Conservation (phyloP, 495 filamentous ascomycete species). For the Apiosordaria backusii region DNA sequence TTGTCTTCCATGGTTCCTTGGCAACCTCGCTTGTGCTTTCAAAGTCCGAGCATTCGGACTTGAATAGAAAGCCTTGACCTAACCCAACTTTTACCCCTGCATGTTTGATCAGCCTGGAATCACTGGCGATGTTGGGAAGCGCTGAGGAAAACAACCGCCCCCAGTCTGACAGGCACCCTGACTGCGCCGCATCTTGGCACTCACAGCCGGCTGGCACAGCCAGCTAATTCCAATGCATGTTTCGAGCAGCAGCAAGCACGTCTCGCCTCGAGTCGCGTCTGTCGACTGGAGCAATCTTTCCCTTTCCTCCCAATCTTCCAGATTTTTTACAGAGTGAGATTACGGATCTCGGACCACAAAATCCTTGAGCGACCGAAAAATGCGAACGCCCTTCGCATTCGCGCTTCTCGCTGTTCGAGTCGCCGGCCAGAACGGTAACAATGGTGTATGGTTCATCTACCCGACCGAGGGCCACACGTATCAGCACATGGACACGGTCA, state of each 20-base stretch:
- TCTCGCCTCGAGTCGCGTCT: not conserved
- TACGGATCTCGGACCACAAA: too few relatives aligned
- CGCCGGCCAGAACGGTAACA: not conserved
- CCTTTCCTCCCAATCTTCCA: not conserved
- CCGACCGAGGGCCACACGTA: not conserved
- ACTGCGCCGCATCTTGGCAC: not conserved
- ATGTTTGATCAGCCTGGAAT: not conserved
- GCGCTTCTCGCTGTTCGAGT: not conserved
- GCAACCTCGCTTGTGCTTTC: too few relatives aligned
- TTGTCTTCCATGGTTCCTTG: too few relatives aligned
- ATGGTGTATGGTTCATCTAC: constrained; percentile 1
- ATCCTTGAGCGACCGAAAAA: not conserved
- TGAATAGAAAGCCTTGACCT: too few relatives aligned
- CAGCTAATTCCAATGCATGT: not conserved
- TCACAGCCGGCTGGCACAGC: not conserved
- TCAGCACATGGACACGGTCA: not conserved
- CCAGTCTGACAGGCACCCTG: not conserved
- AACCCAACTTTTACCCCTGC: not conserved
- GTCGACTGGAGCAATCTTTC: not conserved
- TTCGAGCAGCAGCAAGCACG: not conserved
- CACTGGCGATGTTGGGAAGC: not conserved
- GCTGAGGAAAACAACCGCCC: not conserved
- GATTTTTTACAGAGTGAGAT: too few relatives aligned
- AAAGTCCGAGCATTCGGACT: too few relatives aligned
- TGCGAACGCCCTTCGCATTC: not conserved